Conservation (phyloP, 208 protist species). For the Trypanosoma vivax region DNA sequence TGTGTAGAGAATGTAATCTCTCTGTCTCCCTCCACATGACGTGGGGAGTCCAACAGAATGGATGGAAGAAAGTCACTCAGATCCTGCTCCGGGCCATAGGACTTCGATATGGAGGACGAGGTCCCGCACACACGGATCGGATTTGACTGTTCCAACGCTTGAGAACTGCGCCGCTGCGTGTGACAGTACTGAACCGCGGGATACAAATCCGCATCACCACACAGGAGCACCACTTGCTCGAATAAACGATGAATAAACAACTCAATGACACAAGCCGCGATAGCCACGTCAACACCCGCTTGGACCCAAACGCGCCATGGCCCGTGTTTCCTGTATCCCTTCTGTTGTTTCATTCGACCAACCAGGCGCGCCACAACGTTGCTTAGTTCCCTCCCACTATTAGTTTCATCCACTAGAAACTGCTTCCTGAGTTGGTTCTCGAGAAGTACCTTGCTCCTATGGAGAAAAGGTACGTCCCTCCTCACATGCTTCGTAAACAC, state of each 20-base stretch:
- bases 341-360: constrained; percentile 76
- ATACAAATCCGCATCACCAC: constrained; percentile 74
- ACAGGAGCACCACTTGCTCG: constrained; percentile 78
- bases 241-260: constrained; percentile 63
- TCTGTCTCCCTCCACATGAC: constrained; percentile 48
- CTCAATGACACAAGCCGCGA: constrained; percentile 71
- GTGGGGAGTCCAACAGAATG: constrained; percentile 59
- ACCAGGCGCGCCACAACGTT: constrained; percentile 80
- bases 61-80: constrained; percentile 80
- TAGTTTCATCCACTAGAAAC: constrained; percentile 75
- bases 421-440: constrained; percentile 47
- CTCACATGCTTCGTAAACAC: constrained; percentile 74
- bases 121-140: constrained; percentile 82
- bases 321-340: constrained; percentile 61
- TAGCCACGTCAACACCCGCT: constrained; percentile 77
- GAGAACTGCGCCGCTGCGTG: constrained; percentile 30
- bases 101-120: constrained; percentile 52
- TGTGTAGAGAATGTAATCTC: constrained; percentile 55
- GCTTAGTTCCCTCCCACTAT: constrained; percentile 48
- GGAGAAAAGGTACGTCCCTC: constrained; percentile 58
- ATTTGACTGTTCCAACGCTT: constrained; percentile 19
- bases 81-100: constrained; percentile 77
- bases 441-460: constrained; percentile 51
- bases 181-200: constrained; percentile 80
- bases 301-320: constrained; percentile 79